phyloP scores from a whole-genome alignment of 768 basidiomycete genomes.

The Kwoniella mangroviensis region DNA sequence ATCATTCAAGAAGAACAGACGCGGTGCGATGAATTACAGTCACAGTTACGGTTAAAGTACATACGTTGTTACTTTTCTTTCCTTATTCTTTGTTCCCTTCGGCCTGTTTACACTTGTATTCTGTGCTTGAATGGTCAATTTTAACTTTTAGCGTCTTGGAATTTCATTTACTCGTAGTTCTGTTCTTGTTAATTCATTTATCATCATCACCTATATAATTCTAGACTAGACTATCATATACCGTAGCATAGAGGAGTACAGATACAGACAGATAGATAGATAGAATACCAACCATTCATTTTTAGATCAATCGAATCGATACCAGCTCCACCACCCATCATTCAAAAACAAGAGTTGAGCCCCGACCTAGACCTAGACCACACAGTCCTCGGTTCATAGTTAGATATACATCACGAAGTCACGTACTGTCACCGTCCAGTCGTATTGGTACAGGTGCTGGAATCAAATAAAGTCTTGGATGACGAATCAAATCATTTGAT shows the following conservation, averaged over 20 bases:
- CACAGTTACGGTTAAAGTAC: too few relatives aligned
- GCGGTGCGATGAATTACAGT: too few relatives aligned
- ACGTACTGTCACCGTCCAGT: not conserved
- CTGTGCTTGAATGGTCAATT: too few relatives aligned
- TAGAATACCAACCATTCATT: not conserved
- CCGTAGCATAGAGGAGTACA: not conserved
- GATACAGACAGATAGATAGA: not conserved
- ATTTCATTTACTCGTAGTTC: too few relatives aligned
- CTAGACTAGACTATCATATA: not conserved
- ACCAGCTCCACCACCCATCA: not conserved
- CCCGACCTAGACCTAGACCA: not conserved
- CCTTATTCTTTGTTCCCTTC: too few relatives aligned
- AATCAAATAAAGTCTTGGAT: not conserved
- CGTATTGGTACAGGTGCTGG: not conserved
- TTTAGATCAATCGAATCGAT: not conserved
- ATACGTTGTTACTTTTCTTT: too few relatives aligned
- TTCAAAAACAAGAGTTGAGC: not conserved
- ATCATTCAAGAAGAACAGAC: too few relatives aligned
- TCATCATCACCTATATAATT: too few relatives aligned
- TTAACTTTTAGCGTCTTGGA: too few relatives aligned
- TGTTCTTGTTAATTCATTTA: too few relatives aligned
- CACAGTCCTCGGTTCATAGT: not conserved
- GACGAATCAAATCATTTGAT: not conserved
- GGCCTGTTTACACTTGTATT: too few relatives aligned
- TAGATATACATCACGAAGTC: not conserved